These are phyloP conservation scores for Fusarium annulatum DNA, from an alignment of 2,329 filamentous ascomycete genomes.

Conservation along the genomic window DNA sequence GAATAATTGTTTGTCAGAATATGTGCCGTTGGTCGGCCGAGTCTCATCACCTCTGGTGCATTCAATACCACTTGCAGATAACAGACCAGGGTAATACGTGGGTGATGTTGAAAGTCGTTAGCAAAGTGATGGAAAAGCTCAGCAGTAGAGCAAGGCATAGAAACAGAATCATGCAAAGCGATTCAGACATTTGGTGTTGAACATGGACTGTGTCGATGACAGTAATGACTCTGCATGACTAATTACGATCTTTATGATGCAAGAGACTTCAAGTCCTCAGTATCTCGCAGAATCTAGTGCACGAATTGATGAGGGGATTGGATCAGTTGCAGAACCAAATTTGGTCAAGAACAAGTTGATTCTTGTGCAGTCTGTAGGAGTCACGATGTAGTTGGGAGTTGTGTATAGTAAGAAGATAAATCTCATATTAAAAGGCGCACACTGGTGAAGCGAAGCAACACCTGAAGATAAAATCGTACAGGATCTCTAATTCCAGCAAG, in stretches of 20 bases:
- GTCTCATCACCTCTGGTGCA: neutral
- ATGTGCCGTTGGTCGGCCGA: neutral
- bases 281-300: neutral
- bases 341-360: accelerated
- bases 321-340: too few species aligned
- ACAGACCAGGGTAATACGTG: neutral
- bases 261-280: neutral
- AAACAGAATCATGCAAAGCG: too few species aligned
- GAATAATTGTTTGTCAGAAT: neutral
- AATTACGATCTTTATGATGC: neutral
- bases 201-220: neutral
- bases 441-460: neutral
- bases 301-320: neutral
- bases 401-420: neutral
- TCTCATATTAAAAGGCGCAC: neutral
- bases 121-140: neutral
- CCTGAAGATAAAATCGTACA: neutral
- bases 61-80: too few species aligned
- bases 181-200: neutral
- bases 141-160: neutral
- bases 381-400: neutral
- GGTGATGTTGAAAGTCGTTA: neutral
- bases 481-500: neutral
- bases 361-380: neutral
- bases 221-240: neutral